A percentile compares a stretch with the other conserved stretches of the same genome.
phyloP scores from a whole-genome alignment of 768 basidiomycete species.

The Trametopsis cervina region DNA sequence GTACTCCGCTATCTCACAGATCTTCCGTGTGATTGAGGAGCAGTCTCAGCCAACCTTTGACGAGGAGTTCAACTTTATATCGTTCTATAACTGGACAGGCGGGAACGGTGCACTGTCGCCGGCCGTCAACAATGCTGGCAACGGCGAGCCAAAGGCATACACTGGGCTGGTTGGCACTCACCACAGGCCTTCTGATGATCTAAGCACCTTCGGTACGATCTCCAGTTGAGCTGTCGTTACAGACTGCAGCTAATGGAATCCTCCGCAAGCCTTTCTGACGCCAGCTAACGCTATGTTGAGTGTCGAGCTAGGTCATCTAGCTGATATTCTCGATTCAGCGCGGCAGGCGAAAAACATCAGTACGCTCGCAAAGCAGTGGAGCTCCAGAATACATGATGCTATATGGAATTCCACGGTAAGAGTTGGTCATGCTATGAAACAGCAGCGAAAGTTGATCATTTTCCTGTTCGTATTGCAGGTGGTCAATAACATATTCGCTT shows the following conservation, averaged over 20 bases:
- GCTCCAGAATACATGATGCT: constrained; percentile 48
- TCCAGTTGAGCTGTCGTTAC: too few relatives aligned
- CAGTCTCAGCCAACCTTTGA: constrained; percentile 72
- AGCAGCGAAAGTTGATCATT: neutral
- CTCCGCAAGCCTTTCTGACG: constrained; percentile 71
- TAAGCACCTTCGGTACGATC: constrained; percentile 53
- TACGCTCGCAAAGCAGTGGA: constrained; percentile 48
- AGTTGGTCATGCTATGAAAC: constrained; percentile 2
- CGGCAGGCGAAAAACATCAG: constrained; percentile 45
- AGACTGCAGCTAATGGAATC: too few relatives aligned
- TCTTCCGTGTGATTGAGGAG: constrained; percentile 71
- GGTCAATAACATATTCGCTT: constrained; percentile 61
- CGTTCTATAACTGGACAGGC: constrained; percentile 81
- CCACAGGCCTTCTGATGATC: constrained; percentile 71
- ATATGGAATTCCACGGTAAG: constrained; percentile 57
- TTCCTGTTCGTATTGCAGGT: constrained; percentile 31
- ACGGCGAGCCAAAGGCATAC: constrained; percentile 69
- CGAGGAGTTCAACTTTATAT: constrained; percentile 62
- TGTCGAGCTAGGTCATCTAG: constrained; percentile 60
- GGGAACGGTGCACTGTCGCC: constrained; percentile 57
- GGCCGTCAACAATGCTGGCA: constrained; percentile 58
- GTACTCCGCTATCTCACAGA: constrained; percentile 59
- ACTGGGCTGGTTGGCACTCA: constrained; percentile 74
- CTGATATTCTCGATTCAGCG: constrained; percentile 47
- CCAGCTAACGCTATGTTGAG: constrained; percentile 82